A percentile compares a stretch with the other conserved stretches of the same genome.
These are phyloP conservation scores for Penicillium psychrosexuale DNA, from an alignment of 2,329 filamentous ascomycete genomes.

Conservation along the genomic window DNA sequence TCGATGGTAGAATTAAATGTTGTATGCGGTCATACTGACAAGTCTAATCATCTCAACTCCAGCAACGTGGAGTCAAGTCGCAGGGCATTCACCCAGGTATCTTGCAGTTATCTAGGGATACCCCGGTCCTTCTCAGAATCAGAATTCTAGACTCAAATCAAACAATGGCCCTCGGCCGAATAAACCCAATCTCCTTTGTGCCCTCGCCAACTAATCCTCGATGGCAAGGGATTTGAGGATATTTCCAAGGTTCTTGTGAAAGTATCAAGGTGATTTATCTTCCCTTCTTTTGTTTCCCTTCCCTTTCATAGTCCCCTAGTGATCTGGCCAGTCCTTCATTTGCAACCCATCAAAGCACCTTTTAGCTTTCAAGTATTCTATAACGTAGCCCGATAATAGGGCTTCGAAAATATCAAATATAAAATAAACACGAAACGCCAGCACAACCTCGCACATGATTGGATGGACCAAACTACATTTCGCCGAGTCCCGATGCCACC, in stretches of 20 bases:
- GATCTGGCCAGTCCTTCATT: background rate
- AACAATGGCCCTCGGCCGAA: background rate
- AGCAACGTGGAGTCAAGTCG: background rate
- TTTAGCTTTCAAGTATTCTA: background rate
- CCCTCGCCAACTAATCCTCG: background rate
- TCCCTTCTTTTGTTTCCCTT: background rate
- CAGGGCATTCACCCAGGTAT: background rate
- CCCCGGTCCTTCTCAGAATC: background rate
- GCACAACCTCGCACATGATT: constrained; percentile 5
- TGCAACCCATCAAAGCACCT: background rate
- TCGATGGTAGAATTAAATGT: background rate
- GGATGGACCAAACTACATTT: background rate
- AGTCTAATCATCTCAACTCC: background rate
- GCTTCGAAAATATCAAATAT: background rate
- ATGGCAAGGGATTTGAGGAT: background rate
- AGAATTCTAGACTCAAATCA: background rate
- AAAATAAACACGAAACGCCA: background rate
- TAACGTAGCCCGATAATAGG: background rate
- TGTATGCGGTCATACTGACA: background rate
- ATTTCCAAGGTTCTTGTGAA: background rate
- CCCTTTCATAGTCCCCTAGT: background rate
- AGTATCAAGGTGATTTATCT: background rate
- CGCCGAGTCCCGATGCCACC: constrained; percentile 3
- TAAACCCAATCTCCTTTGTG: background rate
- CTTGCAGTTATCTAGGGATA: background rate